Conservation (phyloP, 2,329 filamentous ascomycete species). For the Diplodia corticola region DNA sequence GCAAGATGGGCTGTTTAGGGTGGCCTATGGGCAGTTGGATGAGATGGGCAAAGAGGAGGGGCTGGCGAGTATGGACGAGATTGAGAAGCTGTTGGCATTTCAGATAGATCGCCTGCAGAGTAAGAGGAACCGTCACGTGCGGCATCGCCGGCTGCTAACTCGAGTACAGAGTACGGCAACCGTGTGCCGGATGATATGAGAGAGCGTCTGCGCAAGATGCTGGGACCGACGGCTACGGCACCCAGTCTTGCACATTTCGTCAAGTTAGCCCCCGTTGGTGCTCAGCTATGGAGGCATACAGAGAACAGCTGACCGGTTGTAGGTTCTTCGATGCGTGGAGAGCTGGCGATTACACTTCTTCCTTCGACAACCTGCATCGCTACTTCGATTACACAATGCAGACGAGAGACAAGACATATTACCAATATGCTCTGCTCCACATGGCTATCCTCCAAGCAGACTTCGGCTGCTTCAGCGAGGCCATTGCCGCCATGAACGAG, state of each 20-base stretch:
- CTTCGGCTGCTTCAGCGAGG: slow-evolving; percentile 88
- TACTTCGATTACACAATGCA: slow-evolving; percentile 98
- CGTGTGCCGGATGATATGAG: slow-evolving; percentile 75
- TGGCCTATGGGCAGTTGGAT: slow-evolving; percentile 52
- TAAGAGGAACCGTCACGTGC: slow-evolving; percentile 37
- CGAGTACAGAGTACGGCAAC: slow-evolving; percentile 65
- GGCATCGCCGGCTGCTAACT: neutral
- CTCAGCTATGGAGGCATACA: too few species aligned
- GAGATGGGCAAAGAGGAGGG: slow-evolving; percentile 31
- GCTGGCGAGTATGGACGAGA: slow-evolving; percentile 71
- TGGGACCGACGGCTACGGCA: slow-evolving; percentile 66
- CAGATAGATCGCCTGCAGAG: slow-evolving; percentile 87
- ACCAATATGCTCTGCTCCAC: slow-evolving; percentile 93
- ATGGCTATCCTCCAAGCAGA: slow-evolving; percentile 91
- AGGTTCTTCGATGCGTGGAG: slow-evolving; percentile 92
- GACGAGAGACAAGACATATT: slow-evolving; percentile 76
- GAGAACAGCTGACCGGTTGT: neutral
- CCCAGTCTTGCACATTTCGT: slow-evolving; percentile 77
- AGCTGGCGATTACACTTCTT: slow-evolving; percentile 83
- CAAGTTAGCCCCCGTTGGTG: slow-evolving; percentile 47
- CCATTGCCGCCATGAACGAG: slow-evolving; percentile 91
- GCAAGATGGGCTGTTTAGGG: slow-evolving; percentile 49
- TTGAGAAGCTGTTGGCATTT: slow-evolving; percentile 80
- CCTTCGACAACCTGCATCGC: slow-evolving; percentile 86
- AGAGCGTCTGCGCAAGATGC: slow-evolving; percentile 66